These are phyloP conservation scores for Alternaria novae-zelandiae DNA, from an alignment of 2,329 filamentous ascomycete species.

Conservation along the genomic window DNA sequence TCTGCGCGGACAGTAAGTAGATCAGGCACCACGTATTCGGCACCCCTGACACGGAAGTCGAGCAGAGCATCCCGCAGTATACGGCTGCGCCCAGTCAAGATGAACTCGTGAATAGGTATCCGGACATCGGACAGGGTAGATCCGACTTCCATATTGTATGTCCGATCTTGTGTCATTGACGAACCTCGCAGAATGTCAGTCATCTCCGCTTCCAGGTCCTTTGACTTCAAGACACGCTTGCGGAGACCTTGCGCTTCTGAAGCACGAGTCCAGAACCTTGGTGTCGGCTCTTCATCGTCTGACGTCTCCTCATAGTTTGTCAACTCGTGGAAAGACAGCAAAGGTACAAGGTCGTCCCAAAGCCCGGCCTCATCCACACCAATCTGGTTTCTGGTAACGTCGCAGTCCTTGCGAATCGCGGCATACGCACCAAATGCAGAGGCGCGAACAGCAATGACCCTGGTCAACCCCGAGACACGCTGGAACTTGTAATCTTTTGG, in stretches of 20 bases:
- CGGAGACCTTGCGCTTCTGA: constrained; percentile 59
- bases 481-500: constrained; percentile 95
- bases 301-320: constrained; percentile 47
- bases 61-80: constrained; percentile 64
- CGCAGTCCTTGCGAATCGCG: constrained; percentile 82
- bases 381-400: constrained; percentile 77
- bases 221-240: constrained; percentile 65
- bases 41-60: constrained; percentile 64
- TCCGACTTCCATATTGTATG: constrained; percentile 52
- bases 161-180: constrained; percentile 48
- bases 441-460: constrained; percentile 82
- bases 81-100: constrained; percentile 76
- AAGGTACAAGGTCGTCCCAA: constrained; percentile 73
- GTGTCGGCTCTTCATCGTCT: constrained; percentile 54
- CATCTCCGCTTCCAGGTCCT: constrained; percentile 71
- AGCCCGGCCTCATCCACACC: constrained; percentile 70
- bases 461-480: constrained; percentile 84
- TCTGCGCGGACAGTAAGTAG: constrained; percentile 63
- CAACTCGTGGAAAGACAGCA: constrained; percentile 73
- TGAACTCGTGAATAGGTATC: constrained; percentile 83
- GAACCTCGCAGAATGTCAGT: constrained; percentile 50
- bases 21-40: constrained; percentile 65
- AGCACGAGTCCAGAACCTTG: constrained; percentile 58
- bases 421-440: constrained; percentile 91
- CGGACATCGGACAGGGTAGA: constrained; percentile 70